Evolutionary conservation across 73 alveolate species (phyloP).

Genomic region (Blepharisma japonicum): DNA sequence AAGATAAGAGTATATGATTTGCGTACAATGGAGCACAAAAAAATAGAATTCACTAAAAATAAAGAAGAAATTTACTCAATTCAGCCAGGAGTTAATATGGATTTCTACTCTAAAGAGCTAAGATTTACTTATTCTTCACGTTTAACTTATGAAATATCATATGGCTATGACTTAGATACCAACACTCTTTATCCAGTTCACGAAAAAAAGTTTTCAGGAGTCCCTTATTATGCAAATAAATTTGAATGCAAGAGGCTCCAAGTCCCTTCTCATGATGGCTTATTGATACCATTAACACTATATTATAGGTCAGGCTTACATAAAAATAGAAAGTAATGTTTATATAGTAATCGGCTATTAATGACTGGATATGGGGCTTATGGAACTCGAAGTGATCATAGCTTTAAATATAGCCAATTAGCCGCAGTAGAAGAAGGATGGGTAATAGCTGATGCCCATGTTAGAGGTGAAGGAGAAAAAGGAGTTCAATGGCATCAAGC

Average conservation of each 20-base stretch:
- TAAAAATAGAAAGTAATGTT: conserved; percentile 37
- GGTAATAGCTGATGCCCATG: conserved; percentile 83
- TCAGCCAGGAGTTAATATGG: conserved; percentile 69
- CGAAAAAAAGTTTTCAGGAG: conserved; percentile 57
- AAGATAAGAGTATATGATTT: conserved; percentile 57
- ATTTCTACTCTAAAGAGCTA: conserved; percentile 45
- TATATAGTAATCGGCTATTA: conserved; percentile 31
- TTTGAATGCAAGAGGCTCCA: conserved; percentile 54
- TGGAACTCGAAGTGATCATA: conserved; percentile 58
- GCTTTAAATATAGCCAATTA: conserved; percentile 59
- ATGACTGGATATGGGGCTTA: conserved; percentile 82
- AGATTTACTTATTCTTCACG: conserved; percentile 68
- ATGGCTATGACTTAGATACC: conserved; percentile 51
- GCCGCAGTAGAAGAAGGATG: conserved; percentile 84
- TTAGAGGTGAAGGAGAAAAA: conserved; percentile 89
- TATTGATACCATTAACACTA: conserved; percentile 70
- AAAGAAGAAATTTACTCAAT: conserved; percentile 56
- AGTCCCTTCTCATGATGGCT: conserved; percentile 80
- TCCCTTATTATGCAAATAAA: conserved; percentile 54
- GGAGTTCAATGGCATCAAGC: conserved; percentile 83
- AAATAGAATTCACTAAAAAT: conserved; percentile 38
- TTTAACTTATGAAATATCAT: conserved; percentile 56
- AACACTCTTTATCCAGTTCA: conserved; percentile 34
- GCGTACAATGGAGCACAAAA: conserved; percentile 30
- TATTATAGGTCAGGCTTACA: conserved; percentile 38